Evolutionary conservation across 169 alveolate species (phyloP).

Genomic region (Eimeria maxima): DNA sequence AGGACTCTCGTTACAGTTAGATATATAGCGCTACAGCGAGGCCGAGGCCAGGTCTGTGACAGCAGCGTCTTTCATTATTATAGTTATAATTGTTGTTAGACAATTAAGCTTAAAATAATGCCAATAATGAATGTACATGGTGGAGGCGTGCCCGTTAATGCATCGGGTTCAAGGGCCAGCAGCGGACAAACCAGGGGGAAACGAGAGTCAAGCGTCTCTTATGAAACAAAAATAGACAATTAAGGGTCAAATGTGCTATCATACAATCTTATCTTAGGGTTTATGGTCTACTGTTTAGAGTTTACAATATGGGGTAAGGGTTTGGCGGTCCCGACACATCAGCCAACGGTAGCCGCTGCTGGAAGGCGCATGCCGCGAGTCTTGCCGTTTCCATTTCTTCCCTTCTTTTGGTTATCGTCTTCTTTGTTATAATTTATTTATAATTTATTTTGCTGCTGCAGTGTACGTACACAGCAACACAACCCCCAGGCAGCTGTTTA

Average conservation of each 20-base stretch:
- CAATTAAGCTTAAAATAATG: too few species aligned
- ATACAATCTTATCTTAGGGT: not conserved
- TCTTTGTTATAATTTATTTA: not conserved
- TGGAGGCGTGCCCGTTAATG: not conserved
- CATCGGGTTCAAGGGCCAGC: not conserved
- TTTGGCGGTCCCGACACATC: not conserved
- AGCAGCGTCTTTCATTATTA: too few species aligned
- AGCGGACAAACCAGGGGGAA: not conserved
- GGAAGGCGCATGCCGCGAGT: not conserved
- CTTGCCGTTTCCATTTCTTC: not conserved
- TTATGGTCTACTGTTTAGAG: conserved; percentile 6
- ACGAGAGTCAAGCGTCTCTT: not conserved
- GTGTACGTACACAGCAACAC: too few species aligned
- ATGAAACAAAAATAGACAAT: not conserved
- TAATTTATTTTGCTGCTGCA: too few species aligned
- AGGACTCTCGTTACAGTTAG: too few species aligned
- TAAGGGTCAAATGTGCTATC: not conserved
- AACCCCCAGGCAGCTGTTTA: not conserved
- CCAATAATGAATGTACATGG: not conserved
- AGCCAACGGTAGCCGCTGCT: not conserved
- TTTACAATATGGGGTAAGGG: not conserved
- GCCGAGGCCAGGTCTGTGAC: too few species aligned
- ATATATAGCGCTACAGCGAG: too few species aligned
- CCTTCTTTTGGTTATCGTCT: not conserved
- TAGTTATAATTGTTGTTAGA: too few species aligned